phyloP scores from a whole-genome alignment of 2,329 filamentous ascomycete species.

The Colletotrichum neosansevieriae region DNA sequence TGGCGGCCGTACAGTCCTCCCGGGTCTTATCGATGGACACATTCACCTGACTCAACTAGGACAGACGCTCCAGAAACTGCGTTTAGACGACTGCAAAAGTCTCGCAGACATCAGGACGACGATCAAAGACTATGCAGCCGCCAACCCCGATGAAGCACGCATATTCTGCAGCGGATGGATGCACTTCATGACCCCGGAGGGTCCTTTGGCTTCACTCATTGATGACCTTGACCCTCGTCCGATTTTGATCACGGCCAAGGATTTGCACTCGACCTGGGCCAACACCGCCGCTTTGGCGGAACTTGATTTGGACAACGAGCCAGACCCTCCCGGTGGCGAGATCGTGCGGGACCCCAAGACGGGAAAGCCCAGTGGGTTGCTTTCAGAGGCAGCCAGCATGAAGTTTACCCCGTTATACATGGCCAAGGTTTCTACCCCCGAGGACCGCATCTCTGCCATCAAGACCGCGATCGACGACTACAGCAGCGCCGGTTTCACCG shows the following conservation, averaged over 20 bases:
- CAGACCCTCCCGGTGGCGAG: conserved; percentile 56
- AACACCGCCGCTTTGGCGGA: conserved; percentile 64
- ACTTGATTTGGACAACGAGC: conserved; percentile 59
- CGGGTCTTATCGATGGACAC: conserved; percentile 69
- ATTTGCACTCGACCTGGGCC: conserved; percentile 68
- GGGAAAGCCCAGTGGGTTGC: conserved; percentile 62
- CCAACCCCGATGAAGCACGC: conserved; percentile 56
- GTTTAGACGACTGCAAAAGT: conserved; percentile 58
- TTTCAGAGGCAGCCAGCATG: conserved; percentile 62
- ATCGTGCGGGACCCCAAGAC: conserved; percentile 59
- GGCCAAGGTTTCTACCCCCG: conserved; percentile 59
- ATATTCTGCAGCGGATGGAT: conserved; percentile 68
- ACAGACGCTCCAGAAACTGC: conserved; percentile 64
- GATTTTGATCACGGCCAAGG: conserved; percentile 68
- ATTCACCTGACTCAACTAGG: conserved; percentile 69
- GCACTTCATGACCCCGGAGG: conserved; percentile 65
- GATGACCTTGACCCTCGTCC: conserved; percentile 64
- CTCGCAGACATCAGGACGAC: conserved; percentile 61
- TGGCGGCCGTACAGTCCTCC: conserved; percentile 57
- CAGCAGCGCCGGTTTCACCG: conserved; percentile 64
- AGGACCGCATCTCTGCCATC: conserved; percentile 61
- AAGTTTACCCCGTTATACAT: conserved; percentile 62
- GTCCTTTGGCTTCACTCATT: conserved; percentile 61
- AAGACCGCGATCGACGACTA: conserved; percentile 61
- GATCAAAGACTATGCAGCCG: conserved; percentile 58